Evolutionary conservation across 2,329 filamentous ascomycete genomes (phyloP), one percentile per base, ranked within the genome.

Genomic region (Thielaviopsis musarum): DNA sequence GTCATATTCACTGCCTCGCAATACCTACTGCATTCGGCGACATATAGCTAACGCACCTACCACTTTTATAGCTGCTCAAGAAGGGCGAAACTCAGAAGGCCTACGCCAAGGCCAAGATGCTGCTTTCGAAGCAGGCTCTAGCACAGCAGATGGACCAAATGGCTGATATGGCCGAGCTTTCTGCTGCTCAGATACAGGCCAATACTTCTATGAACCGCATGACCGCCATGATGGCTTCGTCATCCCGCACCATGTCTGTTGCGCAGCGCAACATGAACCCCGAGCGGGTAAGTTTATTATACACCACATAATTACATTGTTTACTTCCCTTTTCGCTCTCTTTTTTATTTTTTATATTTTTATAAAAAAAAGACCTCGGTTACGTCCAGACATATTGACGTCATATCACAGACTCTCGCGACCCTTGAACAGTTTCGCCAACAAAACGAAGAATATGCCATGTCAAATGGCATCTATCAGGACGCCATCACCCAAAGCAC

Each of bases 401-500:
- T 41, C 19, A 38, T 41, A 26, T 5, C 5, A 17, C 60, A 77
- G 73, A 82, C 80, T 58, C 77, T 83, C 64, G 71, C 78, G 55
- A 80, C 80, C 7, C 75, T 82, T 64, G 80, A 83, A 66, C 77
- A 81, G 66, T 81, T 79, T 74, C 78, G 77, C 68, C 71, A 75
- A 63, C 80, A 82, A 66, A 82, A 81, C 70, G 80, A 83, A 68
- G 80, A 82, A 66, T 82, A 82, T 70, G 77, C 78, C 69, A 79
- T 83, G 73, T 77, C 74, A 68, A 82, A 81, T 70, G 78, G 83
- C 65, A 89, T 91, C 72, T 93, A 93, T 72, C 88, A 91, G 71
- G 89, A 91, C 67, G 87, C 88, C 62, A 91, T 91, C 63, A 83
- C 81, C 22, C 84, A 86, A 62, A 86, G 85, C 45, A 94, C 89